Conservation (phyloP, 2,329 filamentous ascomycete species). For the Nannizziopsis barbatae region DNA sequence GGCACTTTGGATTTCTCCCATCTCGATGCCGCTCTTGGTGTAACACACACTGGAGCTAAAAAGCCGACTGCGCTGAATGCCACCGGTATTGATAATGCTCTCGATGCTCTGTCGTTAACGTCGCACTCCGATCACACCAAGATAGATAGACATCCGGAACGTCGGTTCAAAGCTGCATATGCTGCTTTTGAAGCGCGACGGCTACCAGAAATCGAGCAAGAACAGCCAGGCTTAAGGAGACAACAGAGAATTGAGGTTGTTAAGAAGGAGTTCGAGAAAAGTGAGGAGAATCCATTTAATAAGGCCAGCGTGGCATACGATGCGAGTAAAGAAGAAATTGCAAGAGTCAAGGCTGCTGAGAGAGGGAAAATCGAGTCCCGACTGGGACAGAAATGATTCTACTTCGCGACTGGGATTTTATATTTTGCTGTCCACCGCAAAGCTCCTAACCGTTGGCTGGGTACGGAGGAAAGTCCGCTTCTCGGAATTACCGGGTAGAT, state of each 20-base stretch:
- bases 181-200: conserved; percentile 70
- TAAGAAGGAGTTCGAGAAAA: conserved; percentile 87
- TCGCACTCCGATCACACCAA: conserved; percentile 49
- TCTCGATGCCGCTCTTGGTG: conserved; percentile 50
- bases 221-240: conserved; percentile 66
- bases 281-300: conserved; percentile 91
- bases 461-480: too few species aligned
- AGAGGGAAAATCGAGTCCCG: conserved; percentile 63
- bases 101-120: conserved; percentile 70
- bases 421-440: too few species aligned
- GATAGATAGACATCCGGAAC: conserved; percentile 79
- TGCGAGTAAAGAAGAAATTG: conserved; percentile 64
- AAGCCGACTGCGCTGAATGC: conserved; percentile 58
- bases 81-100: conserved; percentile 81
- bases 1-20: conserved; percentile 61
- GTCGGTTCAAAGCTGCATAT: conserved; percentile 76
- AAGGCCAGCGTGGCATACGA: conserved; percentile 68
- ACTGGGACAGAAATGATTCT: conserved; percentile 30
- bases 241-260: conserved; percentile 78
- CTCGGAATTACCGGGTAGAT: too few species aligned
- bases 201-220: conserved; percentile 72
- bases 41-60: conserved; percentile 30
- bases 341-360: conserved; percentile 54
- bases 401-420: conserved; percentile 23
- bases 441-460: too few species aligned